A percentile compares a stretch with the other conserved stretches of the same genome.
phyloP scores from a whole-genome alignment of 371 early-diverging fungal species.

The Lichtheimia ornata region DNA sequence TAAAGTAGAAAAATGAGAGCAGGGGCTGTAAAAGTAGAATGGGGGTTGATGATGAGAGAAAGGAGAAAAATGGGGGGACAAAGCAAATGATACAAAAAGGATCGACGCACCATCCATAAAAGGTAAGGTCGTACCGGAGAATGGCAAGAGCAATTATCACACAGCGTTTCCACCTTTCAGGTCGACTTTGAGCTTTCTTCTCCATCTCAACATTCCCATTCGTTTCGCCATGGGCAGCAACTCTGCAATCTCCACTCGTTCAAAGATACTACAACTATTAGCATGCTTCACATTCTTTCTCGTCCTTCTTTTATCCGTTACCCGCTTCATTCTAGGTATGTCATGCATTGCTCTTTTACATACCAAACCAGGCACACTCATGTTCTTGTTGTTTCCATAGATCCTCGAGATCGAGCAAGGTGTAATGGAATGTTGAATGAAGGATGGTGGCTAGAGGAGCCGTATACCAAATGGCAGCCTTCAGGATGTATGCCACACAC shows the following conservation, averaged over 20 bases:
- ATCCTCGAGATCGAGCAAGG: slow-evolving; percentile 31
- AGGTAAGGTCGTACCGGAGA: no score
- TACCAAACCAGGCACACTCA: not conserved
- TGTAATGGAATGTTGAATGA: slow-evolving; percentile 52
- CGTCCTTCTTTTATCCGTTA: slow-evolving; percentile 6
- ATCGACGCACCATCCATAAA: no score
- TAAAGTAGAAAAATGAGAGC: no score
- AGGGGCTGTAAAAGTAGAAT: no score
- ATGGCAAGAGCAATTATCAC: no score
- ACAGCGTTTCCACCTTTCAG: not conserved
- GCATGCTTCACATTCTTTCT: slow-evolving; percentile 14
- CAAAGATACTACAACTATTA: slow-evolving; percentile 16
- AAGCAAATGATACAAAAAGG: no score
- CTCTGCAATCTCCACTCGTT: slow-evolving; percentile 16
- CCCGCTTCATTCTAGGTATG: slow-evolving; percentile 12
- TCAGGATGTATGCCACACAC: slow-evolving; percentile 62
- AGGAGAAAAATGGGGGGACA: no score
- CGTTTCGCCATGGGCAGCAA: slow-evolving; percentile 11
- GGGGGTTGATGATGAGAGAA: no score
- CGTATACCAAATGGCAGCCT: slow-evolving; percentile 59
- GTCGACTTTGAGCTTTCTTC: slow-evolving; percentile 3
- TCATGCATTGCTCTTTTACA: not conserved
- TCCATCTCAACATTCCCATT: slow-evolving; percentile 10
- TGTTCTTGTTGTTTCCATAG: not conserved
- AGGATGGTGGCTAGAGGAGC: slow-evolving; percentile 51